Evolutionary conservation across 1,139 yeast species (phyloP), one percentile per base, ranked within the genome.

Genomic region (Pneumocystis jirovecii): DNA sequence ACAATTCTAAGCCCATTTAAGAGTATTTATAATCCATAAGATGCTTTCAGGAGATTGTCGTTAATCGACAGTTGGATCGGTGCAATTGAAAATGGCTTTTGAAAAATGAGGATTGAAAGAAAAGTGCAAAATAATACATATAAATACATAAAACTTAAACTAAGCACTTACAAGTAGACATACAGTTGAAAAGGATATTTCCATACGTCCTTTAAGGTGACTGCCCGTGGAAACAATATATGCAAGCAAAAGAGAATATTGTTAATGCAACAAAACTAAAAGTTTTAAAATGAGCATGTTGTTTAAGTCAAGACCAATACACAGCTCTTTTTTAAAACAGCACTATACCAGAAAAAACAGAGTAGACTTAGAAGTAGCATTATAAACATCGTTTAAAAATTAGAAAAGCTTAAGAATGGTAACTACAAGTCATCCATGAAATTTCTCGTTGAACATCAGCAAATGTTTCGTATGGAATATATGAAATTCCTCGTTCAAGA

Each of bases 401-500:
- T 5, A 37, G 12, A 37, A 37, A 6, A 39, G 15, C 15, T 40
- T 40, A 40, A 40, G 15, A 40, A 25, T 25, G 34, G 3, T 25
- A 8, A 10, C 64, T 65, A 10, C 50, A 44, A 15, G 68, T 66
- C 34, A 69, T 65, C 15, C 69, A 62, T 61, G 65, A 61, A 37
- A 69, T 65, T 60, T 77, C 80, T 60, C 71, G 71, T 68, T 76
- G 72, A 66, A 78, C 75, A 64, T 78, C 80, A 65, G 73, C 73
- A 72, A 78, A 78, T 34, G 78, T 73, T 69, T 76, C 77, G 68
- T 76, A 78, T 15, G 80, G 77, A 64, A 77, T 76, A 69, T 77
- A 78, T 7, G 79, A 78, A 64, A 78, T 76, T 65, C 71, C 72
- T 71, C 78, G 73, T 69, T 77, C 75, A 63, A 74, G 68, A 70